Percentiles rank a stretch among this genome's conserved stretches.
Conservation (phyloP, 1,284 basidiomycete species). For the Ceratobasidium papillatum region DNA sequence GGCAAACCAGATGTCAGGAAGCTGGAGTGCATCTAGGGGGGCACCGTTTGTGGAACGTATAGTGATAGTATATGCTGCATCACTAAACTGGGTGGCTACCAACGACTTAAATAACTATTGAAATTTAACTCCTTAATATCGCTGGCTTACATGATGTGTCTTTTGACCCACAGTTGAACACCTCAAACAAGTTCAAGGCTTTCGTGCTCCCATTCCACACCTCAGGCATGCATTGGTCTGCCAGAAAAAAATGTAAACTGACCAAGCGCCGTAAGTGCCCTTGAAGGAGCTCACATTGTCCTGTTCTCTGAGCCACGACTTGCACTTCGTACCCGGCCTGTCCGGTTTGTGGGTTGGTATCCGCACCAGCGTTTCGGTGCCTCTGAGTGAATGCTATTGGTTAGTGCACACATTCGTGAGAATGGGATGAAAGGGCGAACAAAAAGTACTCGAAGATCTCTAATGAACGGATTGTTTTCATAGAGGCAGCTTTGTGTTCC, state of each 20-base stretch:
- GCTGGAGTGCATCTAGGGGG: background rate
- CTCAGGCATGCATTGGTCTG: background rate
- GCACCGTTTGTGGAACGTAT: conserved; percentile 1
- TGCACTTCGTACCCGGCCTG: background rate
- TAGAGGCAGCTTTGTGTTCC: background rate
- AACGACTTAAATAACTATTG: no score
- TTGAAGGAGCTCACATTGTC: background rate
- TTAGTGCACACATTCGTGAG: background rate
- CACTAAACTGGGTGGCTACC: background rate
- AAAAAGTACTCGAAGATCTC: background rate
- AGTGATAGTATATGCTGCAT: background rate
- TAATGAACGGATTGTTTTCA: background rate
- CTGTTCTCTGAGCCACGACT: background rate
- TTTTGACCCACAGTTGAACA: conserved; percentile 1
- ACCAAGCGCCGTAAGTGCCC: no score
- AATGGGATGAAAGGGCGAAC: background rate
- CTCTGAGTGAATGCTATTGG: background rate
- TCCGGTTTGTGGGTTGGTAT: background rate
- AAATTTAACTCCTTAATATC: background rate
- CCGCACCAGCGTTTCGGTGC: background rate
- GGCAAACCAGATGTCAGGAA: conserved; percentile 16
- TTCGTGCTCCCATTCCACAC: background rate
- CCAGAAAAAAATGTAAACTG: background rate
- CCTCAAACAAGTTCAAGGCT: background rate
- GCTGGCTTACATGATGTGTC: background rate